Base-by-base conservation (phyloP, 108 stramenopile species). In the Nitzschia inconspicua region DNA sequence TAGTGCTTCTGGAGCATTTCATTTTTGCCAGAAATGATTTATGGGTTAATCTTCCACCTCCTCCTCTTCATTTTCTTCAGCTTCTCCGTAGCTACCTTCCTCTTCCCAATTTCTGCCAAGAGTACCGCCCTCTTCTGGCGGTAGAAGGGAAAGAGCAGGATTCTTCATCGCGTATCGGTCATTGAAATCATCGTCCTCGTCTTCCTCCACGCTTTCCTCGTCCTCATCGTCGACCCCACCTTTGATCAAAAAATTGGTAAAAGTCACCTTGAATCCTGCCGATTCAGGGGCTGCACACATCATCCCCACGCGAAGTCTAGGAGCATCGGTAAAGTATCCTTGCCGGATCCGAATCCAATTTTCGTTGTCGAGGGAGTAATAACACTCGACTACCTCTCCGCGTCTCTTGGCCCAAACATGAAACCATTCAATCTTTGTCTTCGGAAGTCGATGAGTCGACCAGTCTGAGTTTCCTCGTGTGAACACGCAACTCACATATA, bases 401-500 rank as follows among this genome's bases (percentile, higher is more conserved):
- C 29, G 60, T 26, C 75, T 54, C 68, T 70, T 69, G 3, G 56
- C 57, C 70, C 70, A 72, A 13, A 76, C 58, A 43, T 63, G 57
- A 31, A 76, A 56, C 54, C 52, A 53, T 19, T 68, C 52, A 48
- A 62, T 56, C 44, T 60, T 61, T 2, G 43, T 56, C 46, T 60
- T 59, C 7, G 76, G 65, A 31, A 77, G 49, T 14, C 57, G 65
- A 44, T 60, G 57, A 8, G 64, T 65, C 4, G 76, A 71, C 76
- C 76, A 77, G 56, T 77, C 76, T 3, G 76, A 70, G 23, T 56
- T 65, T 20, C 69, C 77, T 20, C 72, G 47, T 2, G 77, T 78
- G 40, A 78, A 62, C 56, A 50, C 56, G 27, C 66, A 63, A 60
- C 71, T 72, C 36, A 63, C 71, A 27, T 78, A 43, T 11, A 54